Base-by-base conservation (phyloP, 2,329 filamentous ascomycete species). In the Fusarium lyarnte region DNA sequence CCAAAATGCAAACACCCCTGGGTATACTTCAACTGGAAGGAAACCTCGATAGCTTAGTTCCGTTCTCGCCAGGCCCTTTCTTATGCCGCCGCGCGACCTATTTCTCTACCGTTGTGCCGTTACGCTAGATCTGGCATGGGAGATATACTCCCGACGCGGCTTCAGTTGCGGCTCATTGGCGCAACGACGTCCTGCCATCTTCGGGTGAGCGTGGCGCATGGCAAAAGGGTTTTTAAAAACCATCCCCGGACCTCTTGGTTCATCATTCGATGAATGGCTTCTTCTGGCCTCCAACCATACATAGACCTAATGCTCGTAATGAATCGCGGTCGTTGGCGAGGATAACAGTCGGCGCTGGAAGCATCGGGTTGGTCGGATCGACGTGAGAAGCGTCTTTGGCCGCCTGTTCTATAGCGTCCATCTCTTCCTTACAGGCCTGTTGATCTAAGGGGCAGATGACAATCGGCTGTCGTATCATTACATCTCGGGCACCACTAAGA, bases 351-450 rank as follows among this genome's bases (percentile, higher is more conserved):
- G 92, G 91, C 2, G 95, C 92, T 2, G 96, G 95, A n/a, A 98
- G 83, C 91, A 97, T 95, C 0, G 95, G 96, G 69, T 97, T 94
- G 70, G 96, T 93, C 2, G 92, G 92, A 75, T 95, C 94, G 68
- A 98, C 92, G 69, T 93, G 90, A 21, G 93, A 92, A 4, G 96
- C 95, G 76, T 98, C 95, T 81, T 95, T 95, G 46, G 96, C 96
- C 1, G 96, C 93, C 82, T 97, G 94, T 79, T 98, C 95, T 72
- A 99, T 98, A 41, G 95, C 95, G 77, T 97, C 95, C 94, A 99
- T 98, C 84, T 98, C 96, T 80, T 98, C 95, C 81, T 97, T 98
- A 84, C 96, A 99, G 21, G 92, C 93, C 74, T 97, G 94, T 78
- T 98, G 94, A 79, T 99, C 96, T 70, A 98, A 90, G 0, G 96